Evolutionary conservation across 2,329 filamentous ascomycete genomes (phyloP).

Genomic region (Phaeosphaeriaceae sp.): DNA sequence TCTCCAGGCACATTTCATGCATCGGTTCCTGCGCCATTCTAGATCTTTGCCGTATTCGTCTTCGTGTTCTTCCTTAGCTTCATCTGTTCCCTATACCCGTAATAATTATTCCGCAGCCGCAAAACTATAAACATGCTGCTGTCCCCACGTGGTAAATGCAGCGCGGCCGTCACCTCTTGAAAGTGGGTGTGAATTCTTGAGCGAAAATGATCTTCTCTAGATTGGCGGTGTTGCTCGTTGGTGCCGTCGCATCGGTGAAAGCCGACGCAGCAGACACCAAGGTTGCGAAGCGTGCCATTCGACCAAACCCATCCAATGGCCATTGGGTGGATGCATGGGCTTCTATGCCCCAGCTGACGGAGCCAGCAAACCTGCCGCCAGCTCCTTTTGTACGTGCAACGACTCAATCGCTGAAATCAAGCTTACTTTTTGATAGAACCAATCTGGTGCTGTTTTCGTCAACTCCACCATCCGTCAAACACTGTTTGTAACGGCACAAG

Average conservation of each 20-base stretch:
- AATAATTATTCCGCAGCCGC: conserved; percentile 13
- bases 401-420: background rate
- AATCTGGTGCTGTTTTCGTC: conserved; percentile 60
- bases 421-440: conserved; percentile 53
- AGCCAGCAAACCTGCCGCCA: conserved; percentile 62
- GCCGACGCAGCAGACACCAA: conserved; percentile 10
- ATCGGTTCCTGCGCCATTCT: conserved; percentile 15
- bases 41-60: conserved; percentile 16
- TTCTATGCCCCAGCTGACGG: conserved; percentile 69
- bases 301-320: conserved; percentile 40
- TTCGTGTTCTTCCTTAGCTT: conserved; percentile 27
- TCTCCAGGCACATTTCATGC: conserved; percentile 26
- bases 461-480: conserved; percentile 73
- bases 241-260: conserved; percentile 17
- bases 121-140: conserved; percentile 20
- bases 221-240: conserved; percentile 18
- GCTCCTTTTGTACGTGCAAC: conserved; percentile 56
- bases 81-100: conserved; percentile 23
- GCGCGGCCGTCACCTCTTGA: background rate
- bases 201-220: conserved; percentile 20
- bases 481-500: conserved; percentile 64
- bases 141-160: background rate
- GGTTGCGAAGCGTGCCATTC: conserved; percentile 17
- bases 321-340: conserved; percentile 71
- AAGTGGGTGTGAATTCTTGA: background rate